A percentile compares a stretch with the other conserved stretches of the same genome.
Evolutionary conservation across 1,139 yeast genomes (phyloP).

Genomic region (Kodamaea sp.): DNA sequence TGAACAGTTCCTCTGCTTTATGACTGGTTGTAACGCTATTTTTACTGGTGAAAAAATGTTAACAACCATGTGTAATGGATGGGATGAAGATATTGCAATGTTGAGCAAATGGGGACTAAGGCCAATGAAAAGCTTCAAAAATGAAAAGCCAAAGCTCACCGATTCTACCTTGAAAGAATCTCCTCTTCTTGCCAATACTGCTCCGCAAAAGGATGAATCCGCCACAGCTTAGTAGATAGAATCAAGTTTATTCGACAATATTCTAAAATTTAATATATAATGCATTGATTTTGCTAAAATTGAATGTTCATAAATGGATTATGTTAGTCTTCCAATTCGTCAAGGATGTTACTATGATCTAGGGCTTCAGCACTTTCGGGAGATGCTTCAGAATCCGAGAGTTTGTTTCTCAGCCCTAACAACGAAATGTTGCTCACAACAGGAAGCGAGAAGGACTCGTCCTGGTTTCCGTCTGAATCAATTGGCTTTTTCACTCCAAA

Average conservation of each 20-base stretch:
- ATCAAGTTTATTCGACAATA: too few species aligned
- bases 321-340: slow-evolving; percentile 14
- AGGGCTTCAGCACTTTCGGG: slow-evolving; percentile 7
- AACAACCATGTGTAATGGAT: slow-evolving; percentile 81
- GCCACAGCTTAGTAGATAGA: too few species aligned
- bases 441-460: slow-evolving; percentile 38
- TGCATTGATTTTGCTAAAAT: too few species aligned
- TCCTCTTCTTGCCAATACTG: too few species aligned
- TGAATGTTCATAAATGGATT: background rate
- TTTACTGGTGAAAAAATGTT: slow-evolving; percentile 82
- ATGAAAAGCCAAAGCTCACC: background rate
- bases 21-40: slow-evolving; percentile 80
- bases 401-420: slow-evolving; percentile 10
- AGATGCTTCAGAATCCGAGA: slow-evolving; percentile 10
- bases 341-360: slow-evolving; percentile 13
- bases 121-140: slow-evolving; percentile 56
- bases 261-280: too few species aligned
- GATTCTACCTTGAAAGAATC: background rate
- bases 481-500: background rate
- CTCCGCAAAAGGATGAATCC: too few species aligned
- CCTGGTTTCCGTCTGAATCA: slow-evolving; percentile 11
- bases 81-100: slow-evolving; percentile 80
- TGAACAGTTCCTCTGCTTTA: slow-evolving; percentile 73
- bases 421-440: slow-evolving; percentile 22
- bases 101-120: slow-evolving; percentile 67